These are phyloP conservation scores for Tricholomella constricta DNA, from an alignment of 768 basidiomycete species.

Conservation along the genomic window DNA sequence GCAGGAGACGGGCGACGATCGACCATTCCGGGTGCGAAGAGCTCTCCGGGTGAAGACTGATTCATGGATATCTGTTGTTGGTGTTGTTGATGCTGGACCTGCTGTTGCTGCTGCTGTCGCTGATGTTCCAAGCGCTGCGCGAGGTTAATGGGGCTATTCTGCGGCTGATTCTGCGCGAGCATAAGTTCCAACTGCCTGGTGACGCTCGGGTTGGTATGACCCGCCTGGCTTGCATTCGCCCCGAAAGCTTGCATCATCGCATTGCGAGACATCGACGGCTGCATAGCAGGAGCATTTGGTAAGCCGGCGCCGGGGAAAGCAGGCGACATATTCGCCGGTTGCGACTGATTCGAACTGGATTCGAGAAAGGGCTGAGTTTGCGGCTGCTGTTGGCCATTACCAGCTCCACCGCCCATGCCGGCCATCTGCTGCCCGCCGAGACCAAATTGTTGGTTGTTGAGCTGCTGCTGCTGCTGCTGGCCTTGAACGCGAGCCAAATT, in stretches of 20 bases:
- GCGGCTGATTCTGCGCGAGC: slow-evolving; percentile 48
- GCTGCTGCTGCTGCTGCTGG: slow-evolving; percentile 32
- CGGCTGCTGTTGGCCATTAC: slow-evolving; percentile 31
- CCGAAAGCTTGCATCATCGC: slow-evolving; percentile 41
- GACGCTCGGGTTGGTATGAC: slow-evolving; percentile 20
- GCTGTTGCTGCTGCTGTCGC: slow-evolving; percentile 24
- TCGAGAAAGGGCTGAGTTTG: slow-evolving; percentile 34
- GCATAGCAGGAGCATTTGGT: slow-evolving; percentile 31
- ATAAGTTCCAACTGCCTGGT: slow-evolving; percentile 49
- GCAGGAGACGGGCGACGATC: slow-evolving; percentile 55
- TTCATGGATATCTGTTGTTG: slow-evolving; percentile 35
- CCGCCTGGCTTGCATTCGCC: slow-evolving; percentile 28
- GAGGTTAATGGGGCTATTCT: slow-evolving; percentile 39
- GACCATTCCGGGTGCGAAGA: slow-evolving; percentile 48
- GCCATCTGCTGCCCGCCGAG: slow-evolving; percentile 41
- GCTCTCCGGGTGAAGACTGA: slow-evolving; percentile 47
- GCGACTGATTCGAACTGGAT: slow-evolving; percentile 29
- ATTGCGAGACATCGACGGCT: slow-evolving; percentile 31
- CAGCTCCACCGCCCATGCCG: slow-evolving; percentile 26
- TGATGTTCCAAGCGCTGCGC: slow-evolving; percentile 25
- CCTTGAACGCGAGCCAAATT: slow-evolving; percentile 41
- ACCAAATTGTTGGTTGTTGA: slow-evolving; percentile 45
- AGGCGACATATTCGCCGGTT: slow-evolving; percentile 40
- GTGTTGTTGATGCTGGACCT: slow-evolving; percentile 18
- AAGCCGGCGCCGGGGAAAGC: slow-evolving; percentile 41